phyloP scores from a whole-genome alignment of 1,139 yeast species.

The Zygosaccharomyces pseudobailii region DNA sequence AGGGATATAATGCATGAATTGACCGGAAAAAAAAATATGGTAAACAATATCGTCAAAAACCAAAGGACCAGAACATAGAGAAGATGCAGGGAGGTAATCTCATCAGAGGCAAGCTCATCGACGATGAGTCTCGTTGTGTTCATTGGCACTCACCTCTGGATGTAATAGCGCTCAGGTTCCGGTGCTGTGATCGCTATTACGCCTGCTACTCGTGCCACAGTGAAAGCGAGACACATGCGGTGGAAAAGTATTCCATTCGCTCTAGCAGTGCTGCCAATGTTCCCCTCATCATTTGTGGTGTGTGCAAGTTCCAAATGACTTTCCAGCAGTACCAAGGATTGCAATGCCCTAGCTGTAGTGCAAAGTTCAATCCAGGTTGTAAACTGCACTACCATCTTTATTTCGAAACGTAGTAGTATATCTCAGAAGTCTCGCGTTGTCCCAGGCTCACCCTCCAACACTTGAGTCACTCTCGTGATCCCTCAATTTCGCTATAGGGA shows the following conservation, averaged over 20 bases:
- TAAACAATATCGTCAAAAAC: not conserved
- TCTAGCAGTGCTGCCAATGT: slow-evolving; percentile 5
- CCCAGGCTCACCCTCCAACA: not conserved
- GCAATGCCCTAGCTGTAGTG: slow-evolving; percentile 23
- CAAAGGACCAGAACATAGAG: not conserved
- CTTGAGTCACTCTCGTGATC: slow-evolving; percentile 4
- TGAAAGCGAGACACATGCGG: slow-evolving; percentile 18
- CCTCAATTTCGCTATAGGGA: slow-evolving; percentile 22
- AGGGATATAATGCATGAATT: no score
- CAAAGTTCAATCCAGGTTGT: slow-evolving; percentile 31
- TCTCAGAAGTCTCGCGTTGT: no score
- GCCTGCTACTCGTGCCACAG: slow-evolving; percentile 31
- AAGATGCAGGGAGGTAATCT: not conserved
- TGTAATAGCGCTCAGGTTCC: slow-evolving; percentile 30
- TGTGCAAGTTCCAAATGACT: slow-evolving; percentile 26
- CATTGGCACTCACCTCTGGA: slow-evolving; percentile 33
- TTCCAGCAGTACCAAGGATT: slow-evolving; percentile 22
- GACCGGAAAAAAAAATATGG: not conserved
- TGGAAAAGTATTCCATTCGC: slow-evolving; percentile 10
- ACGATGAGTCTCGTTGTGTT: slow-evolving; percentile 28
- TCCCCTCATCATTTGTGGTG: slow-evolving; percentile 29
- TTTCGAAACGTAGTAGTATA: slow-evolving; percentile 15
- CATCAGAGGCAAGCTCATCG: slow-evolving; percentile 24
- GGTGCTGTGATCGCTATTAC: slow-evolving; percentile 29
- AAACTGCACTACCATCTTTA: slow-evolving; percentile 30